Evolutionary conservation across 164 flowering plant genomes (phyloP).

Genomic region (Dillenia suffruticosa): DNA sequence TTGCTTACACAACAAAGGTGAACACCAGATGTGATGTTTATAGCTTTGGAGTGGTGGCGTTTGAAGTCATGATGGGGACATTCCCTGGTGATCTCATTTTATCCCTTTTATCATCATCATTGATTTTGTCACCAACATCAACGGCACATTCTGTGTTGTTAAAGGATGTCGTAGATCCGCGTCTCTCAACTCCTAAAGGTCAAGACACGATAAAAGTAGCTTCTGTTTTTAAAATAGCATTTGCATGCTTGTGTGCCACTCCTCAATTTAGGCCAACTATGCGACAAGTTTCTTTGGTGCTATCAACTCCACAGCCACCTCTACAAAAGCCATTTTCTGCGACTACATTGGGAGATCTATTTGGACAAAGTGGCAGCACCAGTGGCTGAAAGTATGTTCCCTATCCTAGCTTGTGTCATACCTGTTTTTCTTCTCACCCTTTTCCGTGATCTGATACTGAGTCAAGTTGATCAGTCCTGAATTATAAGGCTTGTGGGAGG

Average conservation of each 20-base stretch:
- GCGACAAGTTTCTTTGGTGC: background rate
- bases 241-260: background rate
- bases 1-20: slow-evolving; percentile 10
- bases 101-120: background rate
- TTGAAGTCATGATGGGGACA: slow-evolving; percentile 15
- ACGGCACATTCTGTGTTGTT: background rate
- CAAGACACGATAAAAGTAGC: background rate
- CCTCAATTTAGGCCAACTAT: slow-evolving; percentile 6
- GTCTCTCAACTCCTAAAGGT: background rate
- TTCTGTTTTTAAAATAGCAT: background rate
- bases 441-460: too few species aligned
- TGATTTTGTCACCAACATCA: background rate
- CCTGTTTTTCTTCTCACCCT: too few species aligned
- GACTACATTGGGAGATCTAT: too few species aligned
- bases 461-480: too few species aligned
- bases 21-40: slow-evolving; percentile 11
- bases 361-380: too few species aligned
- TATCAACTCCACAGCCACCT: too few species aligned
- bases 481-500: too few species aligned
- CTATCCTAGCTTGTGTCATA: too few species aligned
- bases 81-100: slow-evolving; percentile 4
- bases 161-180: slow-evolving; percentile 4
- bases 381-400: too few species aligned
- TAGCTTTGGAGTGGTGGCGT: slow-evolving; percentile 13
- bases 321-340: too few species aligned